Base-by-base conservation (phyloP, 2,329 filamentous ascomycete species). In the Aspergillus terreus region DNA sequence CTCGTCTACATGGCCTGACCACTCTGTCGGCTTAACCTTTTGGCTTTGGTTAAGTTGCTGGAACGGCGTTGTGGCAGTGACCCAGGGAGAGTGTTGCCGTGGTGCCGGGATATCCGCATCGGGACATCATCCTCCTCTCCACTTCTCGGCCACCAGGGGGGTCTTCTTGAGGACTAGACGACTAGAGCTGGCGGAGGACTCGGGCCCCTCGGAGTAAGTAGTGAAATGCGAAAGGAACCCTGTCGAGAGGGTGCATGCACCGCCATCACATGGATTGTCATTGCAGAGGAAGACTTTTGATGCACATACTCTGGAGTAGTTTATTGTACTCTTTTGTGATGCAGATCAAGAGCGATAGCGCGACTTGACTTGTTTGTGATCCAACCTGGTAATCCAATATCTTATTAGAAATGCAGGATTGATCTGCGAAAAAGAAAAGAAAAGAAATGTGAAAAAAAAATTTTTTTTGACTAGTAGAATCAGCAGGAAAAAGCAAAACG, bases 91-190 rank as follows among this genome's bases (percentile, higher is more conserved):
- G 27, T 30, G 6, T 14, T 19, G 27, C 11, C 35, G 12, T 42
- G 12, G 14, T 53, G 51, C 44, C 44, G 51, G 40, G 25, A 38
- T 51, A 50, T 44, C 51, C 45, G 52, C 25, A 40, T 46, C 38
- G 23, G 14, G 47, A n/a, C 21, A 38, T 17, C 36, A 30, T 44
- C 35, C 6, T 32, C 21, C 25, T 21, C 21, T 30, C 27, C 27
- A 30, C 19, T 35, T 46, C 44, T 7, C 35, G 43, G 27, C 25
- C 49, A 44, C 10, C 9, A 30, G 32, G 47, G 43, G 11, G 43
- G 11, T 7, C n/a, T 19, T 42, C 40, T 42, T 19, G 9, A 12
- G 6, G 40, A 17, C 19, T 14, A 5, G 27, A 44, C 41, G 27
- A 44, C 21, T 27, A 15, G 19, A 44, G 41, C 27, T 43, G 40